Evolutionary conservation across 148 eudicot genomes (phyloP), one percentile per base, ranked within the genome.

Genomic region (Chenopodium album): DNA sequence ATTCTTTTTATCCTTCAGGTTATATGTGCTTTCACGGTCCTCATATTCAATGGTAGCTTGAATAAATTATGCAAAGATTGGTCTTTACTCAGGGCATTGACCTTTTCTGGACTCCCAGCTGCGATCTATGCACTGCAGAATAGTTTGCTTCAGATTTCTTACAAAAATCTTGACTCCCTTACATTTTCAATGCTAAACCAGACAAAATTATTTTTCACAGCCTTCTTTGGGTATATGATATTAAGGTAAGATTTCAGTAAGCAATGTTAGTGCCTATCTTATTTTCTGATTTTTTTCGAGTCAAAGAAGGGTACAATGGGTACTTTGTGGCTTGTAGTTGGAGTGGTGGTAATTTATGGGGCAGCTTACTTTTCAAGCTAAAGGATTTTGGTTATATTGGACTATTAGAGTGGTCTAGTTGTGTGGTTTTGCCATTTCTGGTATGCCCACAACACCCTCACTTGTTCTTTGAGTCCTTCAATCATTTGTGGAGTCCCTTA

Each of bases 181-280:
- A 96, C 99, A 47, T 96, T 96, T 80, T 91, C 97, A 75, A 96
- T 96, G 82, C 87, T 96, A 91, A 96, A 96, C 76, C 99, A 96
- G 92, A 96, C 98, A 62, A 96, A 94, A 78, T 88, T 96, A 72
- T 75, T 96, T 52, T 94, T 94, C 85, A 94, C 99, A 54, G 99
- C 99, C 20, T 87, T 96, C 84, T 96, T 96, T 79, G 91, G 94
- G 34, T 96, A 80, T 82, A 87, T 96, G 44, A 89, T 96, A 73
- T 73, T 96, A 86, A 91, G 99, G 99, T 96, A 89, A 26, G 85
- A 78, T 52, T 64, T 46, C 22, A 23, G 5, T 48, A 22, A 29
- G 23, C 28, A 52, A 17, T 60, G 26, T 75, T 56, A 52, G 13
- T 71, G 60, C 4, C 11, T 67, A 31, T 71, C 41, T n/a, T 4